Base-by-base conservation (phyloP, 2,329 filamentous ascomycete genomes). In the Penicillium sp. region DNA sequence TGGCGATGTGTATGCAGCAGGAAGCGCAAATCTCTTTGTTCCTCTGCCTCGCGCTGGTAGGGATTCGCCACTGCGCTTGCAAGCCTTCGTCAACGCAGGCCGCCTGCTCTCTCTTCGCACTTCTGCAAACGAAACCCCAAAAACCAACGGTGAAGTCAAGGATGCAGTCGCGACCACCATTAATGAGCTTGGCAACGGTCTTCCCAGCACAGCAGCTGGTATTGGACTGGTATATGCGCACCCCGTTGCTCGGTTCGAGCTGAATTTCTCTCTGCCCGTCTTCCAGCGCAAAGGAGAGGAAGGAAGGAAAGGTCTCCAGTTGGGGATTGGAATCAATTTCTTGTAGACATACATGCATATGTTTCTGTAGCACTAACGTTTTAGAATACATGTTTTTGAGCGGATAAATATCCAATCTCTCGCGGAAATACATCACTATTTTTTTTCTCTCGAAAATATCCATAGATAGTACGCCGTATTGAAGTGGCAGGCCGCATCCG, bases 301-400 rank as follows among this genome's bases (percentile, higher is more conserved):
- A 65, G 87, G 85, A 16, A 84, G 93, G 55, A 99, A 99, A 77
- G 94, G 94, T 1, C 70, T 99, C 61, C 91, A 94, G 71, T 87
- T 99, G 66, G 94, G 94, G n/a, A 90, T 99, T 42, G 94, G 94
- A 50, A 91, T 99, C 68, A 95, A 90, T 76, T 97, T 99, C 71
- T 76, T 97, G 81, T 97, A 88, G 18, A 55, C 63, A 68, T 64
- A 67, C 56, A 40, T 56, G 42, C 47, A 40, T 18, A 40, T 40
- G 35, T 43, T 43, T 43, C 18, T 43, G 40, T 43, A 43, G 40
- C 40, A 43, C 40, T 43, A 43, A 43, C 40, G 40, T n/a, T 40
- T 43, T 23, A 43, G 40, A 21, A 43, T 12, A 20, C 7, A 43
- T 43, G 40, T 18, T 21, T 43, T 23, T 21, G 9, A 23, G 18